Percentiles rank a stretch among this genome's conserved stretches.
Evolutionary conservation across 371 early-diverging fungal species (phyloP).

Genomic region (Lichtheimia ramosa): DNA sequence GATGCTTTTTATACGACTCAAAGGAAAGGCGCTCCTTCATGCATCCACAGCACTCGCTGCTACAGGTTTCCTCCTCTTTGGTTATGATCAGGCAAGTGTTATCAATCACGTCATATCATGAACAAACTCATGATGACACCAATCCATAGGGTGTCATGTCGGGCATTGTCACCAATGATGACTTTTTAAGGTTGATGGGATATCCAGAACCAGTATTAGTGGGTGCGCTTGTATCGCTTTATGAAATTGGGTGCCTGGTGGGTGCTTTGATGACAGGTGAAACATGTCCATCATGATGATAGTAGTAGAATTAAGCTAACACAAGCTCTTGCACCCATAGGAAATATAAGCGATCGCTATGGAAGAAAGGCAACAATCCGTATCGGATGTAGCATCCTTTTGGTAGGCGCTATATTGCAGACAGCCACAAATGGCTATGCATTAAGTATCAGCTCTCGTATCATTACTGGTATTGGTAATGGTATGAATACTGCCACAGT

Average conservation of each 20-base stretch:
- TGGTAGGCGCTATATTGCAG: constrained; percentile 32
- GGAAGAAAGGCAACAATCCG: constrained; percentile 37
- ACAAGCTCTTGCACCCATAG: constrained; percentile 2
- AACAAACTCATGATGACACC: not conserved
- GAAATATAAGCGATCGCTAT: constrained; percentile 28
- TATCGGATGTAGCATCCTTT: constrained; percentile 32
- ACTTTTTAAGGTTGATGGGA: constrained; percentile 38
- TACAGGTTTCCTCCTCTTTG: constrained; percentile 48
- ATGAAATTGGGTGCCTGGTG: constrained; percentile 34
- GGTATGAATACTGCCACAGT: constrained; percentile 48
- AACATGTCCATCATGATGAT: too few relatives aligned
- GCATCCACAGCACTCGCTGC: constrained; percentile 49
- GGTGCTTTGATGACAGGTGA: constrained; percentile 18
- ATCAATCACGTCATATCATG: not conserved
- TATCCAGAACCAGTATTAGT: constrained; percentile 23
- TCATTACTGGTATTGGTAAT: constrained; percentile 51
- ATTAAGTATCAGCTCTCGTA: constrained; percentile 45
- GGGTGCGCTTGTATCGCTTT: constrained; percentile 32
- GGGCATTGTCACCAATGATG: constrained; percentile 37
- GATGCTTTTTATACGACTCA: constrained; percentile 16
- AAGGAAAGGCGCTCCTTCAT: constrained; percentile 39
- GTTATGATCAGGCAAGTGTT: constrained; percentile 45
- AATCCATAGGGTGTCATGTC: constrained; percentile 44
- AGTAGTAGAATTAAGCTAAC: too few relatives aligned
- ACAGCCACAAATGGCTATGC: constrained; percentile 29